A percentile compares a stretch with the other conserved stretches of the same genome.
Conservation (phyloP, 768 basidiomycete species). For the Chalciporus pseudorubinellus region DNA sequence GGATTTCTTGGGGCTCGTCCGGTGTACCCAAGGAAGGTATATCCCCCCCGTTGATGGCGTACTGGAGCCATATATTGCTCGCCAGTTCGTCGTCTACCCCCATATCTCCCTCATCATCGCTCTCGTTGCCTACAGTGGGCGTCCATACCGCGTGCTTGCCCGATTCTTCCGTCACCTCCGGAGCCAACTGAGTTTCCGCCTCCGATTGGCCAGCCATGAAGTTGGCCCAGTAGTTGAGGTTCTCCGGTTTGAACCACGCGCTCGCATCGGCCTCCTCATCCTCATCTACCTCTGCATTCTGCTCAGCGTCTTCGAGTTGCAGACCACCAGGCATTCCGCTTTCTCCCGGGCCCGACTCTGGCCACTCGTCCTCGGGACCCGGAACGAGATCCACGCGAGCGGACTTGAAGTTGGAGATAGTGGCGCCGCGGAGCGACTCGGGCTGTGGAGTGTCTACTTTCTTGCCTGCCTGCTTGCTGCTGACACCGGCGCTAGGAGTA, state of each 20-base stretch:
- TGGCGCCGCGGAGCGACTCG: constrained; percentile 5
- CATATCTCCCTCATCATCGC: constrained; percentile 22
- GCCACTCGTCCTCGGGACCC: constrained; percentile 14
- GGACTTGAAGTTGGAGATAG: constrained; percentile 8
- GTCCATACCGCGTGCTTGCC: constrained; percentile 28
- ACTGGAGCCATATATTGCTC: constrained; percentile 30
- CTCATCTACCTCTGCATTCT: constrained; percentile 9
- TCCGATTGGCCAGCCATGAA: constrained; percentile 21
- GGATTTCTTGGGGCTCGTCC: neutral
- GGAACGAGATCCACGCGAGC: constrained; percentile 14
- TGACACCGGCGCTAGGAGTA: neutral
- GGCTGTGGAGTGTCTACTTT: constrained; percentile 10
- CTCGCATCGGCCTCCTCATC: constrained; percentile 22
- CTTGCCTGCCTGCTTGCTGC: constrained; percentile 10
- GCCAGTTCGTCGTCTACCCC: constrained; percentile 17
- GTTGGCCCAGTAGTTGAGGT: constrained; percentile 29
- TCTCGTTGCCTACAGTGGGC: constrained; percentile 16
- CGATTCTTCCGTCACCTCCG: constrained; percentile 3
- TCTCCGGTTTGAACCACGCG: constrained; percentile 25
- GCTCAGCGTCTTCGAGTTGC: neutral
- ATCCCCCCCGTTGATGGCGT: constrained; percentile 28
- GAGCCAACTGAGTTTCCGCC: constrained; percentile 1
- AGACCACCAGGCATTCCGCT: constrained; percentile 8
- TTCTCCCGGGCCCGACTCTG: neutral
- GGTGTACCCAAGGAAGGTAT: constrained; percentile 10